Evolutionary conservation across 495 filamentous ascomycete genomes (phyloP).

Genomic region (Penicillium desertorum): DNA sequence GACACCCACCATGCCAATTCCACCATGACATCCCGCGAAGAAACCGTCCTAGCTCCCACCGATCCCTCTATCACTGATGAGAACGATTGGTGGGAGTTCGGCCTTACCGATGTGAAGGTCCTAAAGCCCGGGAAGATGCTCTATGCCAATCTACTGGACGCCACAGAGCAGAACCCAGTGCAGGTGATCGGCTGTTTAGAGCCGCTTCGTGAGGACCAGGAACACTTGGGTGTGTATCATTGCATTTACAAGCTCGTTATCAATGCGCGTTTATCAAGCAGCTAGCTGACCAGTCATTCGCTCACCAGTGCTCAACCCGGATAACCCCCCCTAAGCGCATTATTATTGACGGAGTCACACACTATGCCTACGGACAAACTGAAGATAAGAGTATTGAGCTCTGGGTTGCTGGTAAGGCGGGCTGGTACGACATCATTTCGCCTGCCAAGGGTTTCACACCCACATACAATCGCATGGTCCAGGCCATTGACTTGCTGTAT

Average conservation of each 20-base stretch:
- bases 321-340: slow-evolving; percentile 55
- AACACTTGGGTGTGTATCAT: slow-evolving; percentile 38
- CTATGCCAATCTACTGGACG: slow-evolving; percentile 53
- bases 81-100: slow-evolving; percentile 61
- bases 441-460: slow-evolving; percentile 60
- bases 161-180: slow-evolving; percentile 52
- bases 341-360: slow-evolving; percentile 59
- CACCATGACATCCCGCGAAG: slow-evolving; percentile 54
- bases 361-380: slow-evolving; percentile 70
- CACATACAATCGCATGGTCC: slow-evolving; percentile 64
- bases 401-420: slow-evolving; percentile 76
- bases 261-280: slow-evolving; percentile 14
- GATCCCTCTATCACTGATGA: slow-evolving; percentile 54
- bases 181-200: slow-evolving; percentile 55
- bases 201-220: slow-evolving; percentile 45
- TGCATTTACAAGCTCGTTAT: slow-evolving; percentile 18
- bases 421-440: slow-evolving; percentile 69
- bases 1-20: slow-evolving; percentile 33
- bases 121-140: slow-evolving; percentile 49
- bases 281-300: slow-evolving; percentile 27
- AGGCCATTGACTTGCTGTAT: slow-evolving; percentile 70
- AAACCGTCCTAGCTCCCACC: slow-evolving; percentile 54
- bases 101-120: slow-evolving; percentile 53
- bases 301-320: slow-evolving; percentile 44
- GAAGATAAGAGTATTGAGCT: slow-evolving; percentile 59